Conservation (phyloP, 208 protist genomes). For the Leishmania martiniquensis region DNA sequence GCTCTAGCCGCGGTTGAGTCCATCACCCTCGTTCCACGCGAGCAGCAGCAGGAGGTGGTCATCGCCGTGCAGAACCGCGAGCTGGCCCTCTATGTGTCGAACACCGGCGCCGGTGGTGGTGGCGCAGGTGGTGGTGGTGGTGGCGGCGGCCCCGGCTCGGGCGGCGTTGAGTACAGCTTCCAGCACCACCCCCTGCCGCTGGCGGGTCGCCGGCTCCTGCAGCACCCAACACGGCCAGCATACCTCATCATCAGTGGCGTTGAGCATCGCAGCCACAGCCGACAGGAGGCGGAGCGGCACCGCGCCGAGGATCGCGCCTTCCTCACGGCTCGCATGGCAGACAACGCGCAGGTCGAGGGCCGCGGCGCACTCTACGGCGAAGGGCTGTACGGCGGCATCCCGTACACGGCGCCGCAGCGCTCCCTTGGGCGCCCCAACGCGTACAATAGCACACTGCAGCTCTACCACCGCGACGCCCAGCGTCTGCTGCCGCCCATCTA, state of each 20-base stretch:
- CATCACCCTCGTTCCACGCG: slow-evolving; percentile 22
- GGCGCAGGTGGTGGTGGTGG: slow-evolving; percentile 4
- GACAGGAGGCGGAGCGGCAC: slow-evolving; percentile 35
- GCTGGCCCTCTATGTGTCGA: slow-evolving; percentile 66
- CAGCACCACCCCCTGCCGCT: slow-evolving; percentile 55
- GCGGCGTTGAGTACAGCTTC: slow-evolving; percentile 78
- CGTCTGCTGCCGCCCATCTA: slow-evolving; percentile 63
- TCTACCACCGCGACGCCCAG: slow-evolving; percentile 68
- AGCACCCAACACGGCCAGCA: slow-evolving; percentile 69
- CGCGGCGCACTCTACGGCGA: slow-evolving; percentile 9
- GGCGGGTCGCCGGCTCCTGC: slow-evolving; percentile 60
- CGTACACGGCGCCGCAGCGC: slow-evolving; percentile 44
- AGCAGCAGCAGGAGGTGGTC: slow-evolving; percentile 58
- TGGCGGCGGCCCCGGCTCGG: slow-evolving; percentile 21
- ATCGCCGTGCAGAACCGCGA: slow-evolving; percentile 62
- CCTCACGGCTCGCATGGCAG: slow-evolving; percentile 16
- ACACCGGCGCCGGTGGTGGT: slow-evolving; percentile 19
- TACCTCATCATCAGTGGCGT: slow-evolving; percentile 61
- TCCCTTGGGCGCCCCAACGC: slow-evolving; percentile 59
- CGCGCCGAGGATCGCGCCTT: slow-evolving; percentile 25
- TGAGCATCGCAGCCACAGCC: slow-evolving; percentile 70
- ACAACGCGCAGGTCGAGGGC: not conserved
- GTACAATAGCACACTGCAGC: slow-evolving; percentile 78
- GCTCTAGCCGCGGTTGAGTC: slow-evolving; percentile 12
- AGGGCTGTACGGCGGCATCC: slow-evolving; percentile 23